A percentile compares a stretch with the other conserved stretches of the same genome.
These are phyloP conservation scores for Triglochin maritima DNA, from an alignment of 106 monocot genomes.

Conservation along the genomic window DNA sequence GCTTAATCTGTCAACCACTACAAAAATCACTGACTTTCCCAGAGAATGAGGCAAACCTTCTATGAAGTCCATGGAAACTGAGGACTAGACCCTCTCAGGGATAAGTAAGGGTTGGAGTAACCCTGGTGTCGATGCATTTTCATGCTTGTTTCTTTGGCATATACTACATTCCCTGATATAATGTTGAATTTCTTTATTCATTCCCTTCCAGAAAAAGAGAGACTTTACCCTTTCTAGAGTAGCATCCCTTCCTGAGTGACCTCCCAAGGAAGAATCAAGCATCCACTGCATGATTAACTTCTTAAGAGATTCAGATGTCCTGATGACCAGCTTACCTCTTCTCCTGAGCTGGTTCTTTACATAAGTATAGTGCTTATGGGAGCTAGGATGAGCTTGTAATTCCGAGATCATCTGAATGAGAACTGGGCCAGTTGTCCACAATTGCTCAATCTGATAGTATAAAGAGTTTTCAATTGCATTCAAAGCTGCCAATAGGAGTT, in stretches of 20 bases:
- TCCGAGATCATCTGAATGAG: no score
- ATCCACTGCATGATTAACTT: not conserved
- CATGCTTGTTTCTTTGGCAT: conserved; percentile 2
- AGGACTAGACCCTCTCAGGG: not conserved
- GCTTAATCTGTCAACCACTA: not conserved
- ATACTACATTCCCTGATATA: not conserved
- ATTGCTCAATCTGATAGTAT: no score
- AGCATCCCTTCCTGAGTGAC: not conserved
- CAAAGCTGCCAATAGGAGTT: no score
- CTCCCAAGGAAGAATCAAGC: not conserved
- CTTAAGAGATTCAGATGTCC: no score
- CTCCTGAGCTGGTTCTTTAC: no score
- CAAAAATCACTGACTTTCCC: not conserved
- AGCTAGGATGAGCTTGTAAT: no score
- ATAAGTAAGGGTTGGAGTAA: not conserved
- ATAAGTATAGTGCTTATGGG: no score
- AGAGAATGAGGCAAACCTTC: not conserved
- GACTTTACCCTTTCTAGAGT: not conserved
- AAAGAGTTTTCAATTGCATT: no score
- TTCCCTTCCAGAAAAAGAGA: not conserved
- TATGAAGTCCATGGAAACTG: not conserved
- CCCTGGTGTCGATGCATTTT: not conserved
- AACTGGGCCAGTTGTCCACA: no score
- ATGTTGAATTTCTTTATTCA: not conserved
- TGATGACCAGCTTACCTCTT: no score